Percentiles rank a stretch among this genome's conserved stretches.
phyloP scores from a whole-genome alignment of 768 basidiomycete genomes.

The Coprinopsis strossmayeri region DNA sequence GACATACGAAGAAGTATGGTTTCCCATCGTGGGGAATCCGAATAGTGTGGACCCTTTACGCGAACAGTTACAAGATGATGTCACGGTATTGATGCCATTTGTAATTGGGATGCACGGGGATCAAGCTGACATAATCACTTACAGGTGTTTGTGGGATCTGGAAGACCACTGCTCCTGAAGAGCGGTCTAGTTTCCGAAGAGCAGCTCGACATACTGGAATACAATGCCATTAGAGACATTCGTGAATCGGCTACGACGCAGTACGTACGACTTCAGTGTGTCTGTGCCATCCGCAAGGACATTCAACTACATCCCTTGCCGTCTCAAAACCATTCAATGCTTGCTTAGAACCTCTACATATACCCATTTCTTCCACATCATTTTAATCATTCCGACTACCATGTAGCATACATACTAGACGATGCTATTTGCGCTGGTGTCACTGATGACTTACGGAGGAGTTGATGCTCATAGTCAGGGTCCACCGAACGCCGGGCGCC shows the following conservation, averaged over 20 bases:
- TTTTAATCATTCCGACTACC: too few species aligned
- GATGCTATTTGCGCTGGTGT: too few species aligned
- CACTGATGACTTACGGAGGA: too few species aligned
- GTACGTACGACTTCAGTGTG: conserved; percentile 52
- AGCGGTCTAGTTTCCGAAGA: conserved; percentile 50
- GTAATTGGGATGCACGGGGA: conserved; percentile 24
- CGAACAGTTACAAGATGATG: conserved; percentile 54
- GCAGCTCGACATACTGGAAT: conserved; percentile 53
- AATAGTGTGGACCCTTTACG: conserved; percentile 28
- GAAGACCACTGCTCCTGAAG: conserved; percentile 61
- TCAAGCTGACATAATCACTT: not conserved
- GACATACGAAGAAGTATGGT: conserved; percentile 52
- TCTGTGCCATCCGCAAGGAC: conserved; percentile 45
- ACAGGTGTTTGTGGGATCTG: conserved; percentile 61
- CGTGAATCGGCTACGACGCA: conserved; percentile 36
- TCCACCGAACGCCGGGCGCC: too few species aligned
- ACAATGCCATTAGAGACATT: conserved; percentile 46
- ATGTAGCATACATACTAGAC: too few species aligned
- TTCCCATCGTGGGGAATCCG: conserved; percentile 44
- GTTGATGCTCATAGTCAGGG: too few species aligned
- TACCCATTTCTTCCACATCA: too few species aligned
- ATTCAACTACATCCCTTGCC: not conserved
- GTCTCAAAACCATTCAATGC: not conserved
- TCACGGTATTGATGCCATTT: conserved; percentile 32
- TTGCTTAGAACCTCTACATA: too few species aligned